A percentile compares a stretch with the other conserved stretches of the same genome.
phyloP scores from a whole-genome alignment of 1,284 basidiomycete species.

The Pascua sp. region DNA sequence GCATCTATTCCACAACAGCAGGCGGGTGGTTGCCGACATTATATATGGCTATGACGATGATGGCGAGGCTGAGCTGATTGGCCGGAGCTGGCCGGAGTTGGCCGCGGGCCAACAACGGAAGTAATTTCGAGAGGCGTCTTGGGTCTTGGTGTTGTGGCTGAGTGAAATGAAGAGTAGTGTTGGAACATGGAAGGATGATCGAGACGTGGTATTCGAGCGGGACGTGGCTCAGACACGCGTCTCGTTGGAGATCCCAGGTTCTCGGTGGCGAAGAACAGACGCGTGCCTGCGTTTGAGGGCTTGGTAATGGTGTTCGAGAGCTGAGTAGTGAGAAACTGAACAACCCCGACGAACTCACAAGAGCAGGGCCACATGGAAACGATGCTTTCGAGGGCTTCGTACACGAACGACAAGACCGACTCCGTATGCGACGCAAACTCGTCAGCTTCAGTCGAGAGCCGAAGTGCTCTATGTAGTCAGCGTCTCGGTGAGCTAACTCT shows the following conservation, averaged over 20 bases:
- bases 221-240: no score
- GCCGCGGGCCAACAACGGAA: conserved; percentile 1
- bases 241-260: no score
- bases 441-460: background rate
- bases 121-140: no score
- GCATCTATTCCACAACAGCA: no score
- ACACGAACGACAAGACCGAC: conserved; percentile 3
- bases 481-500: background rate
- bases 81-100: conserved; percentile 1
- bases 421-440: background rate
- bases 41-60: no score
- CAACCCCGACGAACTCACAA: background rate
- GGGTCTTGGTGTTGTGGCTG: no score
- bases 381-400: conserved; percentile 4
- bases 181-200: no score
- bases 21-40: no score
- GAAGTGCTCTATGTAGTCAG: background rate
- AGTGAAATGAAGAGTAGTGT: no score
- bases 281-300: background rate
- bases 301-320: conserved; percentile 5
- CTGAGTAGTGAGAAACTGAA: background rate
- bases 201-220: no score
- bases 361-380: conserved; percentile 9
- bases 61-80: background rate
- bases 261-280: background rate